Evolutionary conservation across 129 eudicot species (phyloP), one percentile per base, ranked within the genome.

Genomic region (Artemisia tridentata): DNA sequence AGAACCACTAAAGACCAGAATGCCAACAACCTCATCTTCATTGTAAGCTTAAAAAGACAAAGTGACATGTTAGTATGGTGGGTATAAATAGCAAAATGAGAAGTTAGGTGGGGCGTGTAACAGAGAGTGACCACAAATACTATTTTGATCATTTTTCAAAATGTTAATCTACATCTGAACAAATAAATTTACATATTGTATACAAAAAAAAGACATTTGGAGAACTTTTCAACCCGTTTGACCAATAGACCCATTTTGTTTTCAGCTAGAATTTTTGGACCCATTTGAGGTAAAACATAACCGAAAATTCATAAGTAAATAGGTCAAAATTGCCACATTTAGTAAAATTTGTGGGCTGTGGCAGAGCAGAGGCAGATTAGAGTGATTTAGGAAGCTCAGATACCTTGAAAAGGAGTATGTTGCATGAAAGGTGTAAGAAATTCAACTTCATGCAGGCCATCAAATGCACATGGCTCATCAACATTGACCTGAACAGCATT

Each of bases 351-450:
- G 45, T 38, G 0, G 2, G 11, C 45, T 38, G 45, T 38, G 45
- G 45, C 43, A 38, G 43, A 38, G 43, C 43, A 38, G 43, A 38
- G 9, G 43, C 62, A 53, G 19, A 60, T 51, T 18, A 38, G 57
- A 70, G 69, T 17, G 63, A 63, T 19, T 16, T 19, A 50, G 61
- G 27, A 71, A 73, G 71, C 46, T 38, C 6, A 20, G 75, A 76
- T 66, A 90, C 96, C 96, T 87, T 71, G 91, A 58, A 85, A 29
- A 70, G 72, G 72, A 47, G 74, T 77, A 74, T 84, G 85, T 15
- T 84, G 84, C 88, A 82, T 73, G 68, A 86, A 79, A 47, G 96
- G 96, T 60, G 81, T 53, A 51, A 90, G 95, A 80, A 90, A 85
- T 79, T 90, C 93, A 76, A 90, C 95, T 80, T 86, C 88, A 73